These are phyloP conservation scores for Pseudogymnoascus sp. DNA, from an alignment of 2,329 filamentous ascomycete species.

Conservation along the genomic window DNA sequence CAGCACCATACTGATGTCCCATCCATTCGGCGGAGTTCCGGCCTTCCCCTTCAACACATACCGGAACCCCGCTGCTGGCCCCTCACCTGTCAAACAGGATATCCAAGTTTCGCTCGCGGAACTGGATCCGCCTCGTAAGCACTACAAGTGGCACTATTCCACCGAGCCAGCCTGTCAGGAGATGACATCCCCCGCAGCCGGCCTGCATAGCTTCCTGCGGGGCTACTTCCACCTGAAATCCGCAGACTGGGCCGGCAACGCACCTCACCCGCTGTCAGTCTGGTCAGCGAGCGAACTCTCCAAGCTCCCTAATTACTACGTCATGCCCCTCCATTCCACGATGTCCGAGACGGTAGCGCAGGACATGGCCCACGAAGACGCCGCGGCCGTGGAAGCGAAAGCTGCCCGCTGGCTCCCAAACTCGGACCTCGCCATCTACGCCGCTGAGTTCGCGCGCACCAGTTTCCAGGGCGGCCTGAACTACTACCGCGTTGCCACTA, in stretches of 20 bases:
- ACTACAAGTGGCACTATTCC: slow-evolving; percentile 62
- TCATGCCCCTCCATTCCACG: slow-evolving; percentile 49
- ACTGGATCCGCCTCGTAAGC: slow-evolving; percentile 48
- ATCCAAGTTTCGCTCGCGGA: slow-evolving; percentile 49
- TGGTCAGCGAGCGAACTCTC: slow-evolving; percentile 51
- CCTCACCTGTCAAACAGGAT: slow-evolving; percentile 27
- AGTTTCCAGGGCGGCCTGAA: slow-evolving; percentile 60
- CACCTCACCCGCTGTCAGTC: slow-evolving; percentile 42
- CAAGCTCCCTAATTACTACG: slow-evolving; percentile 59
- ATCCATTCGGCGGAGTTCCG: slow-evolving; percentile 51
- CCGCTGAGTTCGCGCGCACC: slow-evolving; percentile 49
- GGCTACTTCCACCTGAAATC: slow-evolving; percentile 64
- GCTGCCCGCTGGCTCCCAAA: slow-evolving; percentile 44
- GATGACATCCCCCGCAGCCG: slow-evolving; percentile 40
- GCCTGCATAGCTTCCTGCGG: slow-evolving; percentile 51
- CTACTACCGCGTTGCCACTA: slow-evolving; percentile 56
- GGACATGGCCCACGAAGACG: slow-evolving; percentile 47
- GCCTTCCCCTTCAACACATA: slow-evolving; percentile 39
- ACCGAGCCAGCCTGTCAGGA: slow-evolving; percentile 37
- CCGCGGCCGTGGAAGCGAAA: slow-evolving; percentile 30
- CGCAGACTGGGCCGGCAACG: slow-evolving; percentile 46
- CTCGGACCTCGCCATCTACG: slow-evolving; percentile 52
- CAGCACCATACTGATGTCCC: slow-evolving; percentile 52
- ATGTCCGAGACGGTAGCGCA: slow-evolving; percentile 51
- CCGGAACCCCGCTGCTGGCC: slow-evolving; percentile 19